Evolutionary conservation across 768 basidiomycete species (phyloP).

Genomic region (Amanita brunnescens): DNA sequence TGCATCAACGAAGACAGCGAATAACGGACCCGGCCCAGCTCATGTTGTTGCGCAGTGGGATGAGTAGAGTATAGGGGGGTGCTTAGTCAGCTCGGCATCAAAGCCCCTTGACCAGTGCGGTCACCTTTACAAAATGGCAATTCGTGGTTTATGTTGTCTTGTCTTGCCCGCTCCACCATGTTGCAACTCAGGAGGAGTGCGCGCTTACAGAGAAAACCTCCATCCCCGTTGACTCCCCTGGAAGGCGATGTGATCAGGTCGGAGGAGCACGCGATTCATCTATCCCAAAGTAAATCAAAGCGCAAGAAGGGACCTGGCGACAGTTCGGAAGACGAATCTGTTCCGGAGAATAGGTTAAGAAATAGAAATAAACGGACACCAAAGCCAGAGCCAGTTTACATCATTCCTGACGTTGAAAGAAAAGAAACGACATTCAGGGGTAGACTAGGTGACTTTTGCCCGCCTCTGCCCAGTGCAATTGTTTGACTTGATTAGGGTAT

Average conservation of each 20-base stretch:
- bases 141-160: background rate
- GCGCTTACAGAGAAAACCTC: background rate
- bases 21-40: slow-evolving; percentile 49
- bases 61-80: slow-evolving; percentile 2
- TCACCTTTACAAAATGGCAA: background rate
- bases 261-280: background rate
- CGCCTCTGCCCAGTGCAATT: background rate
- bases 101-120: background rate
- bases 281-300: background rate
- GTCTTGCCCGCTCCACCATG: slow-evolving; percentile 1
- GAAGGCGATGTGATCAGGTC: background rate
- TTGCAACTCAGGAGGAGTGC: background rate
- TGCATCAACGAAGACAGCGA: background rate
- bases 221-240: background rate
- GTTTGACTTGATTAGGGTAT: slow-evolving; percentile 37
- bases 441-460: slow-evolving; percentile 36
- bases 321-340: background rate
- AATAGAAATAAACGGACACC: slow-evolving; percentile 20
- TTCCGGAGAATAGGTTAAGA: slow-evolving; percentile 11
- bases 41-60: slow-evolving; percentile 22
- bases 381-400: slow-evolving; percentile 45
- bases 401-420: slow-evolving; percentile 63
- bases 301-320: background rate
- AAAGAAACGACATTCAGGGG: slow-evolving; percentile 67
- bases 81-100: slow-evolving; percentile 2